These are phyloP conservation scores for Rhizopogon salebrosus DNA, from an alignment of 768 basidiomycete genomes.

Conservation along the genomic window DNA sequence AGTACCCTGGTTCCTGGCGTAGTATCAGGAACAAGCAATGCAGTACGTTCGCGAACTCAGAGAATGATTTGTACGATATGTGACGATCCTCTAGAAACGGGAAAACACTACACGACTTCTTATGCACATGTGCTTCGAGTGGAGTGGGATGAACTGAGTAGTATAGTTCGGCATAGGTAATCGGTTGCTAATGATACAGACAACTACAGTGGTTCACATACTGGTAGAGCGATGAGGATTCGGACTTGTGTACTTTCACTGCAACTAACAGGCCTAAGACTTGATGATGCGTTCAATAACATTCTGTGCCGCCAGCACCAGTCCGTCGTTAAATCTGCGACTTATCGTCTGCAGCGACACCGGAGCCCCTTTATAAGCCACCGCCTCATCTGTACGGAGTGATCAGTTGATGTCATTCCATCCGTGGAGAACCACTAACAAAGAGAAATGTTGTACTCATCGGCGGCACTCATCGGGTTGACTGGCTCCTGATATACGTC, in stretches of 20 bases:
- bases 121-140: no score
- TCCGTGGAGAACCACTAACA: slow-evolving; percentile 12
- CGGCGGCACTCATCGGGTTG: slow-evolving; percentile 13
- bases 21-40: no score
- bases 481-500: slow-evolving; percentile 13
- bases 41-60: no score
- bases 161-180: no score
- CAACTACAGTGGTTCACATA: no score
- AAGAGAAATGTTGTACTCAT: slow-evolving; percentile 11
- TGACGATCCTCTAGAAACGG: slow-evolving; percentile 33
- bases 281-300: slow-evolving; percentile 20
- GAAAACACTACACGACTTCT: no score
- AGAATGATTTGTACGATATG: no score
- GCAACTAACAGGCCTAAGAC: slow-evolving; percentile 10
- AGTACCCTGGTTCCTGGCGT: no score
- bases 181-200: background rate
- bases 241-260: background rate
- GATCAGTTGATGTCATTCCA: slow-evolving; percentile 4
- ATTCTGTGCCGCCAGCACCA: slow-evolving; percentile 22
- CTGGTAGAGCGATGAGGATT: background rate
- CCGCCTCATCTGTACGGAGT: slow-evolving; percentile 15
- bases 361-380: slow-evolving; percentile 11
- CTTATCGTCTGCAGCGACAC: slow-evolving; percentile 19
- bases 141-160: no score
- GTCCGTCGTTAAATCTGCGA: slow-evolving; percentile 21